Evolutionary conservation across 805 yeast species (phyloP), one percentile per base, ranked within the genome.

Genomic region (Lipomyces anomalus): DNA sequence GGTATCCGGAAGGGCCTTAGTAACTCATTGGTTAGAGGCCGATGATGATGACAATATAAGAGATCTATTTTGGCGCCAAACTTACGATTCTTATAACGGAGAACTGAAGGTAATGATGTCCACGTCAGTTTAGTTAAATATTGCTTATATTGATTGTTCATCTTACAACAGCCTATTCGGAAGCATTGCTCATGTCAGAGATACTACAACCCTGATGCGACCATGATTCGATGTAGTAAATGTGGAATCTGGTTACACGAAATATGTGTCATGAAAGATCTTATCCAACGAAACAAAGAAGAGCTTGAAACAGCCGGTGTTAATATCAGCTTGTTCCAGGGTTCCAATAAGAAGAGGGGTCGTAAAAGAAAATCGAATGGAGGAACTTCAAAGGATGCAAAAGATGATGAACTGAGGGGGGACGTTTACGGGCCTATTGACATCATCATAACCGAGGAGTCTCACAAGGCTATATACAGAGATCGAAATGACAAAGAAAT

Each of bases 11-110:
- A 40, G 39, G 4, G 53, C 51, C 3, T 17, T 42, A 9, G 51
- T 49, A 11, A 26, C 39, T 23, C 51, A 47, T 24, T 49, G 51
- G 51, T 28, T 29, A n/a, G 47, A 43, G 18, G 34, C 24, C 6
- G 40, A 40, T 17, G 45, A 35, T 21, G 42, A 40, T 13, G 46
- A 38, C 5, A 36, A 17, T 5, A 17, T 48, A 17, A 32, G 35
- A 1, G 53, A 45, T n/a, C 40, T 49, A n/a, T 49, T 42, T 32
- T 49, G 53, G 53, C 47, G 53, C n/a, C 53, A 49, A 32, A 23
- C 28, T 11, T 49, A 47, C 37, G 40, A 47, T 30, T 47, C 48
- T 13, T 49, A 47, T 22, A 42, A 35, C 29, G 30, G 44, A 22
- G 46, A 41, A 18, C 38, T 48, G n/a, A 38, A 35, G 49, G 49